phyloP scores from a whole-genome alignment of 257 asterid genomes.

The Salvia miltiorrhiza region DNA sequence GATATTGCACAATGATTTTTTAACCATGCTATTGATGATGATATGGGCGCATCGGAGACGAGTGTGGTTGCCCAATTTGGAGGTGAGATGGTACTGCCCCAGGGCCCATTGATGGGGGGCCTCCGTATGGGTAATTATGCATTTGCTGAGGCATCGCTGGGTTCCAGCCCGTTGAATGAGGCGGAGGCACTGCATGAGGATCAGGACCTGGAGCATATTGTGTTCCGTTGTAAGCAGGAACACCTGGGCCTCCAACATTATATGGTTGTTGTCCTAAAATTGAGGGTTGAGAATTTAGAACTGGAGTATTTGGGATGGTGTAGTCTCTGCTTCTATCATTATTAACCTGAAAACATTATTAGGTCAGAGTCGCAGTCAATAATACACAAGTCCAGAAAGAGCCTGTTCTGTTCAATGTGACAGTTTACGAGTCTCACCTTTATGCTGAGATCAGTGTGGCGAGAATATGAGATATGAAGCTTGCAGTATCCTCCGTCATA shows the following conservation, averaged over 20 bases:
- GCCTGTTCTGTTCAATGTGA: not conserved
- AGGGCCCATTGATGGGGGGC: conserved; percentile 41
- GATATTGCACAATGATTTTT: not conserved
- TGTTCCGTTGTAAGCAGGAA: conserved; percentile 44
- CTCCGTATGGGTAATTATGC: conserved; percentile 67
- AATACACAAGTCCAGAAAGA: not conserved
- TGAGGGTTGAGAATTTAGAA: conserved; percentile 67
- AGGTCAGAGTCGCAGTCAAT: not conserved
- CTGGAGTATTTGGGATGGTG: conserved; percentile 60
- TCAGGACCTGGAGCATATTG: conserved; percentile 55
- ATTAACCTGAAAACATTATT: conserved; percentile 58
- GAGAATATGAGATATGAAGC: conserved; percentile 92
- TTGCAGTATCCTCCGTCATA: conserved; percentile 98
- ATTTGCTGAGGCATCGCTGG: conserved; percentile 47
- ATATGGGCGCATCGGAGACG: conserved; percentile 62
- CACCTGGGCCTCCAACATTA: conserved; percentile 51
- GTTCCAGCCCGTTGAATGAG: conserved; percentile 73
- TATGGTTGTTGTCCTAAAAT: conserved; percentile 72
- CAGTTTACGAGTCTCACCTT: conserved; percentile 43
- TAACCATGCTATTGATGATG: conserved; percentile 45
- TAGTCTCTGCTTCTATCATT: conserved; percentile 94
- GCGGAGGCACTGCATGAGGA: conserved; percentile 44
- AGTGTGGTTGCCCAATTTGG: conserved; percentile 57
- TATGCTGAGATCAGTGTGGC: conserved; percentile 97
- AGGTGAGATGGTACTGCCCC: conserved; percentile 49